Conservation (phyloP, 305 asterid species). For the Fraxinus dipetala region DNA sequence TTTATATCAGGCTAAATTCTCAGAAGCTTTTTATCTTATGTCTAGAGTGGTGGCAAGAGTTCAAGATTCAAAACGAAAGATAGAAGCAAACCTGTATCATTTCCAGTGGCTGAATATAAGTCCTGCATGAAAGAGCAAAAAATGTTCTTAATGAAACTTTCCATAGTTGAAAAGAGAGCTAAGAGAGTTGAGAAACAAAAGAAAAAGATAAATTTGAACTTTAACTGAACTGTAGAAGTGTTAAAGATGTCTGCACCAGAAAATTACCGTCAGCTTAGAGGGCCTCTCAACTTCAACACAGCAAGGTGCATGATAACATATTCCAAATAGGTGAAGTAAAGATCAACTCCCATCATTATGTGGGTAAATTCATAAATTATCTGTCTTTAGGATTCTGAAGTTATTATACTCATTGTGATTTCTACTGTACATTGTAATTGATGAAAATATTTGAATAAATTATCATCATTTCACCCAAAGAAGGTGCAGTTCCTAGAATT, state of each 20-base stretch:
- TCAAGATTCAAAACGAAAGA: slow-evolving; percentile 7
- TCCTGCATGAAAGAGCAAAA: slow-evolving; percentile 36
- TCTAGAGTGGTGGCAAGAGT: slow-evolving; percentile 5
- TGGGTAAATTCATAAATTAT: background rate
- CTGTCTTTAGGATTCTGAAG: background rate
- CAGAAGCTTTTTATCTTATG: background rate
- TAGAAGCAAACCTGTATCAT: slow-evolving; percentile 67
- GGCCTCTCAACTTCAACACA: background rate
- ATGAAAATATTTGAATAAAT: background rate
- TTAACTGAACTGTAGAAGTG: background rate
- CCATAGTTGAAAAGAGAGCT: slow-evolving; percentile 14
- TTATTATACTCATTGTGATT: background rate
- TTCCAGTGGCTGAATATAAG: slow-evolving; percentile 41
- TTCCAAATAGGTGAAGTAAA: background rate
- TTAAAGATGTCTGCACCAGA: background rate
- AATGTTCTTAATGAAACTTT: slow-evolving; percentile 15
- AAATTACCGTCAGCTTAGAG: background rate
- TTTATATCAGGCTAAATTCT: background rate
- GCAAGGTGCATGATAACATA: background rate
- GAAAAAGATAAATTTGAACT: background rate
- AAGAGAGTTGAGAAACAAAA: slow-evolving; percentile 2
- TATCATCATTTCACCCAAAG: background rate
- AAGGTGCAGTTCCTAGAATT: background rate
- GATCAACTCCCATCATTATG: background rate
- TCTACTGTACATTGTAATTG: background rate